These are phyloP conservation scores for Tolypocladium ovalisporum DNA, from an alignment of 2,329 filamentous ascomycete genomes.

Conservation along the genomic window DNA sequence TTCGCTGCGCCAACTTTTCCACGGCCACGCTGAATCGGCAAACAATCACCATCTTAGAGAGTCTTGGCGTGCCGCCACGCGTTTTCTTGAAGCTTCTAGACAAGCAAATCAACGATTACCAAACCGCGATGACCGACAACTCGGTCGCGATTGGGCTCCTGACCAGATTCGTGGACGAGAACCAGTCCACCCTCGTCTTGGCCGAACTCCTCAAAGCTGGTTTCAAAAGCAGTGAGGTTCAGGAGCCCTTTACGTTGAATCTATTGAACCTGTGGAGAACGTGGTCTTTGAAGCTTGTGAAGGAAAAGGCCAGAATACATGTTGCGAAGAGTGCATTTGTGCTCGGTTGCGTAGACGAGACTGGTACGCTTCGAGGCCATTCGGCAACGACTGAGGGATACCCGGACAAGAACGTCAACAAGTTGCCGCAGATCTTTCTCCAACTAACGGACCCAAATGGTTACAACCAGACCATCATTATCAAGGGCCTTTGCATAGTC, in stretches of 20 bases:
- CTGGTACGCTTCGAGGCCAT: conserved; percentile 62
- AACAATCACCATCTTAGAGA: conserved; percentile 73
- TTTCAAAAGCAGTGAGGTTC: conserved; percentile 51
- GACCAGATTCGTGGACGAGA: conserved; percentile 70
- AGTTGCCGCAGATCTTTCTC: conserved; percentile 78
- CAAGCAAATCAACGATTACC: conserved; percentile 56
- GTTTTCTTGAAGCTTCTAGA: conserved; percentile 60
- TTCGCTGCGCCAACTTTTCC: conserved; percentile 66
- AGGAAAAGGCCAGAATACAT: conserved; percentile 81
- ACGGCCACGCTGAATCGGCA: conserved; percentile 80
- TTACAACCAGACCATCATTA: conserved; percentile 46
- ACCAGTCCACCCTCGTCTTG: conserved; percentile 64
- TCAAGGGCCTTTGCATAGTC: conserved; percentile 70
- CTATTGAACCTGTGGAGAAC: conserved; percentile 75
- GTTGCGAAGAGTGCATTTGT: conserved; percentile 79
- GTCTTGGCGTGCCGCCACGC: conserved; percentile 57
- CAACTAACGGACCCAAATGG: conserved; percentile 57
- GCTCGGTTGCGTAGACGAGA: conserved; percentile 83
- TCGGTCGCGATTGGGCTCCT: conserved; percentile 56
- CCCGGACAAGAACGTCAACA: conserved; percentile 30
- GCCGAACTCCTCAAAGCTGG: conserved; percentile 68
- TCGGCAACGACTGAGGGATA: conserved; percentile 33
- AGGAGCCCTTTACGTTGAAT: conserved; percentile 75
- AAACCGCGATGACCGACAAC: conserved; percentile 58
- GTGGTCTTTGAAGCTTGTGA: conserved; percentile 81